A percentile compares a stretch with the other conserved stretches of the same genome.
These are phyloP conservation scores for Thalassiosira sp. DNA, from an alignment of 352 stramenopile species.

Conservation along the genomic window DNA sequence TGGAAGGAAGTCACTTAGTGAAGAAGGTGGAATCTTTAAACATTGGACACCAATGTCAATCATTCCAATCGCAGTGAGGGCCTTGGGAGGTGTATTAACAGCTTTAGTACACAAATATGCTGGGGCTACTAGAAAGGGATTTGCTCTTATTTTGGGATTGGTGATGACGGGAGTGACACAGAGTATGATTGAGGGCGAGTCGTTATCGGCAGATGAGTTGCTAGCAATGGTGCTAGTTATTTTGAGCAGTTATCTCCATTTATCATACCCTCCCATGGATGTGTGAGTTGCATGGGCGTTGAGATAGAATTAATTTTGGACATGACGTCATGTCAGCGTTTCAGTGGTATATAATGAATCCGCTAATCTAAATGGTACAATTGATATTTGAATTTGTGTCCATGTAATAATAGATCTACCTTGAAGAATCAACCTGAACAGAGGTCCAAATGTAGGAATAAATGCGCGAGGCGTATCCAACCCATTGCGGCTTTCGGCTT, in stretches of 20 bases:
- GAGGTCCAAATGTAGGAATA: too few relatives aligned
- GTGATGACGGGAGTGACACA: slow-evolving; percentile 62
- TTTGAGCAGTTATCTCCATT: slow-evolving; percentile 58
- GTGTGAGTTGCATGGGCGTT: too few relatives aligned
- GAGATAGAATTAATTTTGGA: too few relatives aligned
- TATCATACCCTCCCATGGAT: slow-evolving; percentile 39
- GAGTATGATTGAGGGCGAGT: slow-evolving; percentile 51
- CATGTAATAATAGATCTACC: too few relatives aligned
- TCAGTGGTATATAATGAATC: too few relatives aligned
- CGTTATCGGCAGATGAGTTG: slow-evolving; percentile 49
- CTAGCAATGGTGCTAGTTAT: slow-evolving; percentile 57
- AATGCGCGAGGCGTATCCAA: too few relatives aligned
- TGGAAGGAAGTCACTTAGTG: slow-evolving; percentile 34
- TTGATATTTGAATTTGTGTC: too few relatives aligned
- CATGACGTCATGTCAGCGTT: too few relatives aligned
- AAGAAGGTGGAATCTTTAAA: slow-evolving; percentile 38
- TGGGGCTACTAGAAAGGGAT: slow-evolving; percentile 72
- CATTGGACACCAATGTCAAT: slow-evolving; percentile 58
- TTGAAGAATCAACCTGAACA: too few relatives aligned
- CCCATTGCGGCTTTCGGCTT: too few relatives aligned
- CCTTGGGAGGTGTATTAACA: slow-evolving; percentile 65
- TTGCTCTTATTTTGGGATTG: slow-evolving; percentile 75
- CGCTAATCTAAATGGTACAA: too few relatives aligned
- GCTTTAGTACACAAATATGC: slow-evolving; percentile 77
- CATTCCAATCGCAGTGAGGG: slow-evolving; percentile 64